phyloP scores from a whole-genome alignment of 225 moss, liverwort and hornwort species.

The Neckera pumila region DNA sequence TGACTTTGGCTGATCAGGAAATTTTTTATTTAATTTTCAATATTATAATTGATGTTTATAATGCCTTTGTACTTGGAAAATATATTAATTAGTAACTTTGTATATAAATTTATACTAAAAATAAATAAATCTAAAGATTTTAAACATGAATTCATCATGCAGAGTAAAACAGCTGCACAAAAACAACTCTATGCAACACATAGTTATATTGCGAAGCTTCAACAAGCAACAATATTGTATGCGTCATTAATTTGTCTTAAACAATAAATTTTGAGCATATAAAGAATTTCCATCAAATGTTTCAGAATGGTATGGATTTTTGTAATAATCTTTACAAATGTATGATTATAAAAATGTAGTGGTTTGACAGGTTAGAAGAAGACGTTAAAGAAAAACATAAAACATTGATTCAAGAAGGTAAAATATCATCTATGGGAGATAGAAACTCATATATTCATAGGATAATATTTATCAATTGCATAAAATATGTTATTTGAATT shows the following conservation, averaged over 20 bases:
- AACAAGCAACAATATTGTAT: constrained; percentile 7
- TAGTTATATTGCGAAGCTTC: background rate
- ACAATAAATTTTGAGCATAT: rapidly evolving
- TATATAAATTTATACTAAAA: background rate
- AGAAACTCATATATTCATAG: rapidly evolving
- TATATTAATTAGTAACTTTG: too few relatives aligned
- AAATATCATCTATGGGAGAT: background rate
- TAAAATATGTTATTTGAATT: background rate
- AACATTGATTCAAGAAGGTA: background rate
- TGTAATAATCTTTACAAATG: background rate
- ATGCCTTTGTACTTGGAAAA: rapidly evolving
- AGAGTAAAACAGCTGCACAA: constrained; percentile 4
- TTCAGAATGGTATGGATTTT: rapidly evolving
- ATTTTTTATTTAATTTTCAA: background rate
- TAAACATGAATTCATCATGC: background rate
- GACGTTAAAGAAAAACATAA: background rate
- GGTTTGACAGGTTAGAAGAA: background rate
- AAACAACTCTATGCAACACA: background rate
- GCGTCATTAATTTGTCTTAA: background rate
- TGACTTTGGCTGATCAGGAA: constrained; percentile 7
- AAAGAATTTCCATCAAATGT: background rate
- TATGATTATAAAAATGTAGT: background rate
- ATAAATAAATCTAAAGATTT: too few relatives aligned
- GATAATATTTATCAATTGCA: too few relatives aligned
- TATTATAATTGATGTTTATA: background rate